A percentile compares a stretch with the other conserved stretches of the same genome.
Evolutionary conservation across 805 yeast species (phyloP).

Genomic region (Candida palmyrensis): DNA sequence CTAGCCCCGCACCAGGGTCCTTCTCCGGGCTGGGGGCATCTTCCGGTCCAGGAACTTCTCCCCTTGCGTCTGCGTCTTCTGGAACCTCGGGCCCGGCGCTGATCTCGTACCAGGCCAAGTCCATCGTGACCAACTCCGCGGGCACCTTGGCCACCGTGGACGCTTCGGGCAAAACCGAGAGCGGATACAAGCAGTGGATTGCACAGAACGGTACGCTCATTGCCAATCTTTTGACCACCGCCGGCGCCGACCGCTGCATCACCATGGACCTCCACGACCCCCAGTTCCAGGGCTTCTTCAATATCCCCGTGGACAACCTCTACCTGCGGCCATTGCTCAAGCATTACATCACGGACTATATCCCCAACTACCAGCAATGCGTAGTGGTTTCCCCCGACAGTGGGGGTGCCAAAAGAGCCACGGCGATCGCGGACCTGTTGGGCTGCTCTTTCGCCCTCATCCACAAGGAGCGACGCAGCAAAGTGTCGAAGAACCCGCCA

Average conservation of each 20-base stretch:
- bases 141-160: slow-evolving; percentile 30
- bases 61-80: not conserved
- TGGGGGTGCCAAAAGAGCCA: slow-evolving; percentile 98
- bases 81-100: not conserved
- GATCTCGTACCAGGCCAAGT: slow-evolving; percentile 13
- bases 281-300: slow-evolving; percentile 96
- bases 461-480: slow-evolving; percentile 82
- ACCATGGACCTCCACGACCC: slow-evolving; percentile 99
- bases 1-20: too few relatives aligned
- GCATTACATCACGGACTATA: slow-evolving; percentile 70
- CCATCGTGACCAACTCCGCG: slow-evolving; percentile 28
- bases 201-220: slow-evolving; percentile 92
- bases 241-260: slow-evolving; percentile 95
- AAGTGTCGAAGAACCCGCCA: slow-evolving; percentile 29
- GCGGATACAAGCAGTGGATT: slow-evolving; percentile 90
- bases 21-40: too few relatives aligned
- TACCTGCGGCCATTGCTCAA: slow-evolving; percentile 85
- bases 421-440: slow-evolving; percentile 85
- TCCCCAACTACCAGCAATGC: slow-evolving; percentile 77
- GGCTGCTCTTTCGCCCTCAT: slow-evolving; percentile 90
- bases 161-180: slow-evolving; percentile 37
- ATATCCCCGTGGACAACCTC: slow-evolving; percentile 91
- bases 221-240: slow-evolving; percentile 80
- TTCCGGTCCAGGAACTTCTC: too few relatives aligned
- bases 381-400: slow-evolving; percentile 97